A percentile compares a stretch with the other conserved stretches of the same genome.
Evolutionary conservation across 2,329 filamentous ascomycete species (phyloP).

Genomic region (Lecanicillium sp.): DNA sequence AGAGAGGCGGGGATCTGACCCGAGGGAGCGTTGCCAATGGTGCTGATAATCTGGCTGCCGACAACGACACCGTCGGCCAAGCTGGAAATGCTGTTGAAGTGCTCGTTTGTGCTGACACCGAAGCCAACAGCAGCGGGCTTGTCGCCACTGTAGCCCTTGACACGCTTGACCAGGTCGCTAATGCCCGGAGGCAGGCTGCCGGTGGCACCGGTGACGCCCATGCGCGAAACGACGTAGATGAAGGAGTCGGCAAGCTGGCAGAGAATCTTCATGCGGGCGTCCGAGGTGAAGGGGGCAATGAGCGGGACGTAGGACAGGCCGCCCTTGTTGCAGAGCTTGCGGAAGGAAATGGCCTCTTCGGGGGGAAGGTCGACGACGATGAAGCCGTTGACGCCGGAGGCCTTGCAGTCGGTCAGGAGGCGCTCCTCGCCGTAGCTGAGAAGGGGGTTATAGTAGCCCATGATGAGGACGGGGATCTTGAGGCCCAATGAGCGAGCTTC

Average conservation of each 20-base stretch:
- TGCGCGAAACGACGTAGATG: conserved; percentile 95
- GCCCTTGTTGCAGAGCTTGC: conserved; percentile 70
- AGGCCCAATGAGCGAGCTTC: conserved; percentile 71
- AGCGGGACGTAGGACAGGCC: conserved; percentile 87
- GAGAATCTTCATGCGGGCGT: conserved; percentile 87
- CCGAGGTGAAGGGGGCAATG: conserved; percentile 88
- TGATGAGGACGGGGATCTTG: conserved; percentile 76
- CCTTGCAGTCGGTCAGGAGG: conserved; percentile 75
- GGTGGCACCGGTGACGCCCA: conserved; percentile 90
- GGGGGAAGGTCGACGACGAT: conserved; percentile 94
- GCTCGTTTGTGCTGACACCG: conserved; percentile 89
- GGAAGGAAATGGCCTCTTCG: conserved; percentile 90
- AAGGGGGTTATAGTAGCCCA: conserved; percentile 99
- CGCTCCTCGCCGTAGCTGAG: conserved; percentile 90
- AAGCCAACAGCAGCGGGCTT: conserved; percentile 91
- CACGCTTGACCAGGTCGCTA: conserved; percentile 71
- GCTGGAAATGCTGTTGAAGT: conserved; percentile 77
- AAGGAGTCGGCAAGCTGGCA: conserved; percentile 97
- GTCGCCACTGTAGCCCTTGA: conserved; percentile 88
- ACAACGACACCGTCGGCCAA: conserved; percentile 94
- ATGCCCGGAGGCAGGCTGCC: conserved; percentile 76
- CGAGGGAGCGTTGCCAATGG: conserved; percentile 41
- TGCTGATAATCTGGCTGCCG: conserved; percentile 88
- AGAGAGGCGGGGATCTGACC: conserved; percentile 43
- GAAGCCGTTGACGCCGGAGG: conserved; percentile 86